Conservation (phyloP, 2,329 filamentous ascomycete species). For the Aquanectria penicillioides region DNA sequence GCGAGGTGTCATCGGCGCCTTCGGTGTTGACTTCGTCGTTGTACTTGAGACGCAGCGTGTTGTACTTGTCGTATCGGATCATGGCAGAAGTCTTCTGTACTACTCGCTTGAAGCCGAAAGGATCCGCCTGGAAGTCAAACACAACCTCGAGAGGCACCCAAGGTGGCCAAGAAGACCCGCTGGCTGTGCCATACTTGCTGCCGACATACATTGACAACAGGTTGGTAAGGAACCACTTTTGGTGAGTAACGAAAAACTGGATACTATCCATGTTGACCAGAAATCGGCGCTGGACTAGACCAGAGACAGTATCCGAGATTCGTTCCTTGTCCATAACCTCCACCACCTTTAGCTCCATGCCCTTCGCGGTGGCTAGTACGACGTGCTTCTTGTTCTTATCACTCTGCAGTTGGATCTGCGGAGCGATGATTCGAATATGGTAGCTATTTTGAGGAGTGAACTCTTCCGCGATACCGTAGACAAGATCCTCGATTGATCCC, state of each 20-base stretch:
- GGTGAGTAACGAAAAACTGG: constrained; percentile 97
- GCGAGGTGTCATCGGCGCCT: constrained; percentile 59
- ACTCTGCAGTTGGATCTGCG: constrained; percentile 97
- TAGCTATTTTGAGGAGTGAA: constrained; percentile 94
- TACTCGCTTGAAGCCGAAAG: constrained; percentile 97
- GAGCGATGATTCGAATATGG: constrained; percentile 92
- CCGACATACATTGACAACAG: constrained; percentile 94
- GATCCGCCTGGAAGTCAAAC: constrained; percentile 93
- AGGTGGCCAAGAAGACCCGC: constrained; percentile 91
- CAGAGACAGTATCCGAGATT: constrained; percentile 91
- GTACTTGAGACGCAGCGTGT: constrained; percentile 94
- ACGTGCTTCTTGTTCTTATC: constrained; percentile 98
- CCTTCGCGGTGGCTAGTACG: constrained; percentile 95
- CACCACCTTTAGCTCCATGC: constrained; percentile 97
- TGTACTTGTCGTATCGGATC: constrained; percentile 97
- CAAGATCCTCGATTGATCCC: constrained; percentile 69
- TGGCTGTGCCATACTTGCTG: constrained; percentile 87
- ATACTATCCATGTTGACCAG: constrained; percentile 96
- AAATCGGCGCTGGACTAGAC: constrained; percentile 93
- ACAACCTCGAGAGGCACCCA: constrained; percentile 99
- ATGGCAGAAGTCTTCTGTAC: constrained; percentile 97
- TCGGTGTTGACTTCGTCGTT: constrained; percentile 88
- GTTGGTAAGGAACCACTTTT: constrained; percentile 86
- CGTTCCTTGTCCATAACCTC: constrained; percentile 98
- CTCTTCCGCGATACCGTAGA: constrained; percentile 83